These are phyloP conservation scores for Pythium graminicola DNA, from an alignment of 352 stramenopile species.

Conservation along the genomic window DNA sequence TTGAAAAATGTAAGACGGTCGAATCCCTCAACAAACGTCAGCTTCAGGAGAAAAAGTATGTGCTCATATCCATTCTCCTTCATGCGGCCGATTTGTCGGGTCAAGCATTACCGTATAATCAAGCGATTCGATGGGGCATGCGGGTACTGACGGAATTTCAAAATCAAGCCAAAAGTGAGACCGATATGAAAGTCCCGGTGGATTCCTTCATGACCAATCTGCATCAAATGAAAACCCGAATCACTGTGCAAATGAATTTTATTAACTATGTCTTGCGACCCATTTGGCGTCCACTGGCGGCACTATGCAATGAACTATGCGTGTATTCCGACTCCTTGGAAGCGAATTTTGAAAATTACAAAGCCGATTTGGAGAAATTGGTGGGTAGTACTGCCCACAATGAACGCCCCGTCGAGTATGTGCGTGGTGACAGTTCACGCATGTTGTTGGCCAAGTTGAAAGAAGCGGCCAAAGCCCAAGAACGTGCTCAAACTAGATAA, in stretches of 20 bases:
- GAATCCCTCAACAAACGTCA: slow-evolving; percentile 54
- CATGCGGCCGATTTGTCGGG: slow-evolving; percentile 66
- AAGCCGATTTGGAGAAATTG: slow-evolving; percentile 52
- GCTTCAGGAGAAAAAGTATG: slow-evolving; percentile 42
- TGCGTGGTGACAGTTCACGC: slow-evolving; percentile 39
- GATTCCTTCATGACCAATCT: slow-evolving; percentile 75
- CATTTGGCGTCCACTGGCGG: slow-evolving; percentile 61
- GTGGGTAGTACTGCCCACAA: slow-evolving; percentile 22
- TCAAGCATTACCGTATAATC: slow-evolving; percentile 44
- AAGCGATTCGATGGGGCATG: slow-evolving; percentile 46
- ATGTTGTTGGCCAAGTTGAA: slow-evolving; percentile 19
- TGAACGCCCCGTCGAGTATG: slow-evolving; percentile 26
- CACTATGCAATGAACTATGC: slow-evolving; percentile 49
- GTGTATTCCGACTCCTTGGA: slow-evolving; percentile 46
- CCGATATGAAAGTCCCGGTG: slow-evolving; percentile 37
- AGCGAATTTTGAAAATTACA: slow-evolving; percentile 54
- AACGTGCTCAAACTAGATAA: no score
- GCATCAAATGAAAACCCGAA: slow-evolving; percentile 38
- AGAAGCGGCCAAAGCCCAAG: slow-evolving; percentile 5
- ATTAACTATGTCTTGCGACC: slow-evolving; percentile 72
- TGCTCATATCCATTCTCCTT: slow-evolving; percentile 66
- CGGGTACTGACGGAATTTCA: slow-evolving; percentile 70
- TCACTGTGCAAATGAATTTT: slow-evolving; percentile 66
- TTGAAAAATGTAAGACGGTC: slow-evolving; percentile 71
- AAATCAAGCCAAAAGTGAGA: slow-evolving; percentile 47